Base-by-base conservation (phyloP, 306 rosid species). In the Vigna unguiculata region DNA sequence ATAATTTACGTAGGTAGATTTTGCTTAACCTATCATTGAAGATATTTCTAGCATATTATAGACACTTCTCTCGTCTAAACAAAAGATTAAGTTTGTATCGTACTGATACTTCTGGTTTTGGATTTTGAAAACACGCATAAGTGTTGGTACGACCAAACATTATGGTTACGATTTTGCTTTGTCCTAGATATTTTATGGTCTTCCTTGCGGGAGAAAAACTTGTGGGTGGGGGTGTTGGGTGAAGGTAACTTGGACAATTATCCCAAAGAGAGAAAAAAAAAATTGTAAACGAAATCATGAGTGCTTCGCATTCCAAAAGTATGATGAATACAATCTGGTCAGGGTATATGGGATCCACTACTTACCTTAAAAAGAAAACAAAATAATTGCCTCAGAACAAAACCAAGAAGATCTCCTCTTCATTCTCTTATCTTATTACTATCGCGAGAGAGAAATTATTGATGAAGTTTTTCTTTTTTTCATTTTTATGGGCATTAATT, bases 121-220 rank as follows among this genome's bases (percentile, higher is more conserved):
- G 67, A 60, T 60, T 2, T 30, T 32, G 22, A 60, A 32, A 30
- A 60, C 34, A 15, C 16, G 14, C 14, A 7, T 59, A 15, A 28
- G 30, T 59, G 16, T 59, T 30, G 41, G 22, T 15, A 32, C 8
- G 21, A 15, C 28, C 19, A 15, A 58, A 28, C 28, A 12, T 74
- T 41, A 40, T 69, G n/a, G 11, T 51, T 25, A 16, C 41, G 40
- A 43, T 55, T 36, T 45, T 34, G 25, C 55, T 16, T 30, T 57
- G 12, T 17, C 70, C 34, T 12, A 67, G 80, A 80, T 81, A 65
- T 60, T 80, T 68, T 74, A 15, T 77, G 80, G 67, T 80, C 71
- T 57, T 43, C 13, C n/a, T 46, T 62, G 57, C 64, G 38, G 58
- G 77, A 30, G 36, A 79, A 36, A 45, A 21, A 7, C 13, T 40